Conservation (phyloP, 1,139 yeast genomes). For the Tardiomyces depauwii region DNA sequence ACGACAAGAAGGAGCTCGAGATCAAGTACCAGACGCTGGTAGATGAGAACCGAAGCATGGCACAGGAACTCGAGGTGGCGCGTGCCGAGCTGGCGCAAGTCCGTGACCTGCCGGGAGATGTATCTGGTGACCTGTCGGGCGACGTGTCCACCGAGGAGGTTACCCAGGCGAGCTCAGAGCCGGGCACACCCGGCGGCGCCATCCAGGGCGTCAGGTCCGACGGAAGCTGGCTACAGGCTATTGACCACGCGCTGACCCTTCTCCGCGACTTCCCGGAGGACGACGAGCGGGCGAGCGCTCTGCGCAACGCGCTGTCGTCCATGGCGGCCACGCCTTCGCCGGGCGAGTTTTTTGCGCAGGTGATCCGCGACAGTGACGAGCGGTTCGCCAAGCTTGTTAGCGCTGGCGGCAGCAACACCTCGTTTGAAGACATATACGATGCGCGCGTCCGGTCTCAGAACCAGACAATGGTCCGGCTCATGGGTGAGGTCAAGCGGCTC, state of each 20-base stretch:
- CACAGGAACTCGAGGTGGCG: background rate
- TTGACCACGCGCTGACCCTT: background rate
- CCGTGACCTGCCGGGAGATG: background rate
- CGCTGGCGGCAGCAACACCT: constrained; percentile 3
- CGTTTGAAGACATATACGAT: constrained; percentile 9
- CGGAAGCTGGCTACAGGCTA: background rate
- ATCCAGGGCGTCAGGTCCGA: background rate
- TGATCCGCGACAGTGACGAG: background rate
- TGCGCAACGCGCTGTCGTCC: background rate
- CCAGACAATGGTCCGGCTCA: constrained; percentile 15
- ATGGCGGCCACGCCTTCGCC: background rate
- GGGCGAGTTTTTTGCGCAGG: background rate
- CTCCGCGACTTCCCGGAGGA: background rate
- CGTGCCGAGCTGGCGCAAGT: background rate
- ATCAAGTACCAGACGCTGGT: constrained; percentile 18
- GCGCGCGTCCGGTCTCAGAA: constrained; percentile 13
- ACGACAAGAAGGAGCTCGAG: constrained; percentile 21
- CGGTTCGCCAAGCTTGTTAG: background rate
- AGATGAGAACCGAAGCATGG: constrained; percentile 19
- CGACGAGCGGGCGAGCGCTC: background rate
- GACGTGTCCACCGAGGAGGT: too few relatives aligned
- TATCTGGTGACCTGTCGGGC: too few relatives aligned
- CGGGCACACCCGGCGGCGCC: too few relatives aligned
- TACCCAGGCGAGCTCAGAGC: too few relatives aligned
- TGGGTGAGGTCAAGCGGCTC: constrained; percentile 13